Evolutionary conservation across 192 early-diverging fungal species (phyloP).

Genomic region (Backusella luteola): DNA sequence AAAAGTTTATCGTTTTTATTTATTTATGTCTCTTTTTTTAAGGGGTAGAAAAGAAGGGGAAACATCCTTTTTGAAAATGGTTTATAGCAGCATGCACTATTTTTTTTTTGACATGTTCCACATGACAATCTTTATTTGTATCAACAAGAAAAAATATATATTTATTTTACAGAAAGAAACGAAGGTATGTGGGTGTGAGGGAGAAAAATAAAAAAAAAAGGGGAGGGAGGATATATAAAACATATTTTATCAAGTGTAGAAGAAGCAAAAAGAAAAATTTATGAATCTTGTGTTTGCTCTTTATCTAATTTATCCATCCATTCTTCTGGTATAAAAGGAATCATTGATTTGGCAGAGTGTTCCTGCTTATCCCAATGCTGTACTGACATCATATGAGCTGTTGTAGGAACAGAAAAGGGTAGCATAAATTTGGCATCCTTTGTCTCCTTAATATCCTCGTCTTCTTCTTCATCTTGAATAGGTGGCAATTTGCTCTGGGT

Average conservation of each 20-base stretch:
- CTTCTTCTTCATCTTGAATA: conserved; percentile 15
- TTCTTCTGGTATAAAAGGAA: conserved; percentile 32
- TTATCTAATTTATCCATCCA: conserved; percentile 36
- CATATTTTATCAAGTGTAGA: not conserved
- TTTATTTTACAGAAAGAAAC: not conserved
- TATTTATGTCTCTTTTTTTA: not conserved
- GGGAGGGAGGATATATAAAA: not conserved
- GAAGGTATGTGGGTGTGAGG: not conserved
- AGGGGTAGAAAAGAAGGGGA: not conserved
- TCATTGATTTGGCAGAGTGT: not conserved
- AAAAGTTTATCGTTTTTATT: not conserved
- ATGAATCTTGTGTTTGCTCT: not conserved
- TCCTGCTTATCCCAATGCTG: not conserved
- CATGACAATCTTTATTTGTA: not conserved
- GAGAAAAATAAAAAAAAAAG: not conserved
- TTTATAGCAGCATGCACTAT: not conserved
- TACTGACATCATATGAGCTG: conserved; percentile 30
- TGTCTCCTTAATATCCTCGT: conserved; percentile 30
- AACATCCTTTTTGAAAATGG: not conserved
- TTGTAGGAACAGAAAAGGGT: conserved; percentile 64
- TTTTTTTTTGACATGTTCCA: not conserved
- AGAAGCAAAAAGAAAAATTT: not conserved
- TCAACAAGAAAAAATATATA: not conserved
- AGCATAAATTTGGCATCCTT: conserved; percentile 54
- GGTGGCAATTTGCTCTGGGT: not conserved